Base-by-base conservation (phyloP, 768 basidiomycete species). In the Coprinopsis marcescibilis region DNA sequence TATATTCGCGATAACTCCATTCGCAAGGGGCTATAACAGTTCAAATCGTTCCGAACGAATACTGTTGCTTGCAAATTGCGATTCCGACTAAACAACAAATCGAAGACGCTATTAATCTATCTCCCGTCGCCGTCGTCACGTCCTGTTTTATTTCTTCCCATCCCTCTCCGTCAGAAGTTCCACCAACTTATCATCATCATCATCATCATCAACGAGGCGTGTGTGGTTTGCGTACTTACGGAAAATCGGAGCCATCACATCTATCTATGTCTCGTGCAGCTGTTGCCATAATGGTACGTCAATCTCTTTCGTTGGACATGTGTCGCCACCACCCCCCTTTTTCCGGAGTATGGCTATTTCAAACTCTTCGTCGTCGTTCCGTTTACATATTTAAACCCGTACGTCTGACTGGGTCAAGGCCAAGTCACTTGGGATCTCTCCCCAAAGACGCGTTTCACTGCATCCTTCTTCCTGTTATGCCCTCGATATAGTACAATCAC, bases 211-310 rank as follows among this genome's bases (percentile, higher is more conserved):
- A 27, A 32, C 17, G 15, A 43, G 21, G n/a, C 20, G 1, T 21
- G 10, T 41, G 13, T 13, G 12, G 13, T 34, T 32, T 33, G 14
- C n/a, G n/a, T n/a, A n/a, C n/a, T n/a, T n/a, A n/a, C 26, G 24
- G 48, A 51, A 41, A 35, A 44, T 44, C 56, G 58, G 52, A 54
- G 51, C 48, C 43, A 45, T 30, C 15, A 50, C 26, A 48, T 49
- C 41, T 47, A 57, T 42, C 46, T 38, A 53, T 55, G 66, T 67
- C 63, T 60, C 55, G 57, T 64, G 57, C 54, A 45, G 52, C 61
- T 50, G 53, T 27, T 27, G 17, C 60, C 56, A 59, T 58, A 55
- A 63, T 60, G 62, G 67, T 69, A 53, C 60, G 67, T 62, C 46
- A 44, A 41, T 43, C 21, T 53, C 30, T 20, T 33, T 10, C 14